A percentile compares a stretch with the other conserved stretches of the same genome.
Evolutionary conservation across 345 rosid genomes (phyloP).

Genomic region (Aegle marmelos): DNA sequence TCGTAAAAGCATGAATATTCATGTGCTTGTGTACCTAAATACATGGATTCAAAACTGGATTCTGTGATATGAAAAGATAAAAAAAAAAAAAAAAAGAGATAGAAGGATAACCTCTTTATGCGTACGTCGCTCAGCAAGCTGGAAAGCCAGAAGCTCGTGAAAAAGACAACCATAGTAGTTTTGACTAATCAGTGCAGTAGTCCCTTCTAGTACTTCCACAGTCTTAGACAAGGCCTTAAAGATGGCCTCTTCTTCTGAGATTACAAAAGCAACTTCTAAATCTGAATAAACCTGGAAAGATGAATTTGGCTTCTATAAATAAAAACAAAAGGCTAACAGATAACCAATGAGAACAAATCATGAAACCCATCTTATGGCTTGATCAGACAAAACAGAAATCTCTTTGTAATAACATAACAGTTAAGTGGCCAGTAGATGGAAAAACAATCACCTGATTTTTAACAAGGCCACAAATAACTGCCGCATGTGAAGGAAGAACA

Average conservation of each 20-base stretch:
- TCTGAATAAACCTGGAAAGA: too few species aligned
- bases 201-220: constrained; percentile 31
- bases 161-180: constrained; percentile 87
- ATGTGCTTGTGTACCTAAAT: too few species aligned
- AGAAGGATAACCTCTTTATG: constrained; percentile 54
- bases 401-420: neutral
- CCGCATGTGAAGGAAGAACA: constrained; percentile 83
- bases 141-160: constrained; percentile 94
- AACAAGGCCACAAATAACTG: constrained; percentile 79
- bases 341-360: neutral
- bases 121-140: constrained; percentile 80
- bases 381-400: constrained; percentile 14
- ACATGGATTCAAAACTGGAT: neutral
- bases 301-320: too few species aligned
- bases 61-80: constrained; percentile 4
- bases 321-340: constrained; percentile 7
- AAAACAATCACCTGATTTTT: constrained; percentile 68
- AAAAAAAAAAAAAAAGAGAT: too few species aligned
- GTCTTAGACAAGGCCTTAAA: too few species aligned
- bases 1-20: neutral
- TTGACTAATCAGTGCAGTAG: constrained; percentile 79
- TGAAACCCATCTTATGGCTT: constrained; percentile 6
- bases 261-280: too few species aligned
- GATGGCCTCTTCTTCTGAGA: too few species aligned
- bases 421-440: neutral